These are phyloP conservation scores for Pouteria glomerata DNA, from an alignment of 148 eudicot genomes.

Conservation along the genomic window DNA sequence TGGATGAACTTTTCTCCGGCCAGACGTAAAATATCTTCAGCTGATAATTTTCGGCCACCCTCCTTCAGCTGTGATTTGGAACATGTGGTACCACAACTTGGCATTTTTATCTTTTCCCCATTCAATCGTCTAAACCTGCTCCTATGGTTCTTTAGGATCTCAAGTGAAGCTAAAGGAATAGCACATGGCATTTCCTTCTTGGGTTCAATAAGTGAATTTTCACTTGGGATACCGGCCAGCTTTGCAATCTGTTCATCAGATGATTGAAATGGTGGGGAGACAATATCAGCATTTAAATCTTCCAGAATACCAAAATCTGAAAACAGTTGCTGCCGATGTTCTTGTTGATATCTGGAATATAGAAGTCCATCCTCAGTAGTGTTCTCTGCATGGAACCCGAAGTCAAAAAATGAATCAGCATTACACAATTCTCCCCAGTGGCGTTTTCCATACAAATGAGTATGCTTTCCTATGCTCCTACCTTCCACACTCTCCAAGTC, in stretches of 20 bases:
- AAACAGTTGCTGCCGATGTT: slow-evolving; percentile 5
- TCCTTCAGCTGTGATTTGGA: background rate
- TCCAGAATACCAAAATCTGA: slow-evolving; percentile 6
- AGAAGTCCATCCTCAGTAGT: background rate
- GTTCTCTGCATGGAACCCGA: slow-evolving; percentile 3
- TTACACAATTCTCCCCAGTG: background rate
- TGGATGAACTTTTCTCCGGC: slow-evolving; percentile 35
- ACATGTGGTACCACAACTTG: background rate
- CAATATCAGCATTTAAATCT: slow-evolving; percentile 1
- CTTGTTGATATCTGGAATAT: background rate
- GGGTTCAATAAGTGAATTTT: background rate
- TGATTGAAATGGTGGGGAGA: slow-evolving; percentile 10
- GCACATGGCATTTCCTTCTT: background rate
- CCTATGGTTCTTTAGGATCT: slow-evolving; percentile 8
- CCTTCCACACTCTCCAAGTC: background rate
- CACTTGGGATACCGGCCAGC: background rate
- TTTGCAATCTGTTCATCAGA: slow-evolving; percentile 17
- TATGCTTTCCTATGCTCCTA: background rate
- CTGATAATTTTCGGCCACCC: slow-evolving; percentile 9
- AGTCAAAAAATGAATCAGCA: background rate
- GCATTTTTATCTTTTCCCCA: slow-evolving; percentile 1
- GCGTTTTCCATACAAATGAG: background rate
- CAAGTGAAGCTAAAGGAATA: slow-evolving; percentile 16
- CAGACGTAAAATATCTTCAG: slow-evolving; percentile 22
- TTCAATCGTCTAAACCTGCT: slow-evolving; percentile 4